Evolutionary conservation across 2,329 filamentous ascomycete species (phyloP).

Genomic region (Dothideomycetes sp.): DNA sequence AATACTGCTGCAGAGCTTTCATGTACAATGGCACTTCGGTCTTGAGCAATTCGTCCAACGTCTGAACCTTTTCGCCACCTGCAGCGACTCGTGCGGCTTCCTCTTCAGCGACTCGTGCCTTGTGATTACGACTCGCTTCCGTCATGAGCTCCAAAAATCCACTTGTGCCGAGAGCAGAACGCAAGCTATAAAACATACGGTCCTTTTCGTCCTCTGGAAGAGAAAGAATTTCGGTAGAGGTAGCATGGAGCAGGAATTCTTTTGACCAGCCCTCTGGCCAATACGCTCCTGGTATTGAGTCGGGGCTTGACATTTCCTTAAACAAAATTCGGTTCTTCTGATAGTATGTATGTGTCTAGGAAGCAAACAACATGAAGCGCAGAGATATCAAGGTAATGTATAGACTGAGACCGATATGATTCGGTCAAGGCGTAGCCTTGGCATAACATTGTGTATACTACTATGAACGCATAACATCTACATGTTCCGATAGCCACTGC

Average conservation of each 20-base stretch:
- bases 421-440: neutral
- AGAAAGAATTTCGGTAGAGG: constrained; percentile 1
- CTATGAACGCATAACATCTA: too few relatives aligned
- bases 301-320: neutral
- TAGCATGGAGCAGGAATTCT: constrained; percentile 1
- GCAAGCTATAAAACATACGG: constrained; percentile 5
- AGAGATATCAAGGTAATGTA: neutral
- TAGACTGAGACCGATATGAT: neutral
- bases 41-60: neutral
- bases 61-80: constrained; percentile 2
- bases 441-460: too few relatives aligned
- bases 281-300: neutral
- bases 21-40: constrained; percentile 2
- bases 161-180: neutral
- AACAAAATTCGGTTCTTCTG: neutral
- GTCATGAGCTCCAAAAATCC: neutral
- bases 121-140: constrained; percentile 3
- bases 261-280: constrained; percentile 2
- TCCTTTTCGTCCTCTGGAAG: constrained; percentile 5
- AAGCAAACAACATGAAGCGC: neutral
- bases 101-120: constrained; percentile 1
- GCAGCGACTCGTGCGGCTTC: neutral
- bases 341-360: neutral
- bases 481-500: too few relatives aligned
- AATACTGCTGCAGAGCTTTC: constrained; percentile 4